Percentiles rank a stretch among this genome's conserved stretches.
phyloP scores from a whole-genome alignment of 169 alveolate species.

The Plasmodium knowlesi region DNA sequence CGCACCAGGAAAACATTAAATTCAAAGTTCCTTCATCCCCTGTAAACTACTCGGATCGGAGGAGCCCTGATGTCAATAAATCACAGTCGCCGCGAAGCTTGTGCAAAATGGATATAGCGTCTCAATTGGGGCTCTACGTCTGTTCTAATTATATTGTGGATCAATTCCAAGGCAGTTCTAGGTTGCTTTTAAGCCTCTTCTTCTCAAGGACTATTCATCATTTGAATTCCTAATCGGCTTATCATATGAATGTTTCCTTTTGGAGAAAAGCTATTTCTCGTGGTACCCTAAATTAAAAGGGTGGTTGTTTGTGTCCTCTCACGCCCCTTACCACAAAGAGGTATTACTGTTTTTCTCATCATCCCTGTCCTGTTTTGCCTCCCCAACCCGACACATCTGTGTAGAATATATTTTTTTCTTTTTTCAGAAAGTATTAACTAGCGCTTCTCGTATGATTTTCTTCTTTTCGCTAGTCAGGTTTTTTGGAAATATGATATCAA shows the following conservation, averaged over 20 bases:
- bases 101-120: not conserved
- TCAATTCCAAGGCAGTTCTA: no score
- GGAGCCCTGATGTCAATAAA: not conserved
- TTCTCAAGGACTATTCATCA: not conserved
- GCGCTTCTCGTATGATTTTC: constrained; percentile 77
- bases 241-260: not conserved
- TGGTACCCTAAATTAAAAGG: not conserved
- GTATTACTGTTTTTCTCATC: not conserved
- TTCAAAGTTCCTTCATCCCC: not conserved
- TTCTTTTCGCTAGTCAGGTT: constrained; percentile 86
- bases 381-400: not conserved
- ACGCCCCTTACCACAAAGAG: not conserved
- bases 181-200: not conserved
- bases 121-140: not conserved
- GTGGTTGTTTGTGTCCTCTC: not conserved
- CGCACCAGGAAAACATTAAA: not conserved
- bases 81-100: not conserved
- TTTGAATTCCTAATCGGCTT: not conserved
- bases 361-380: not conserved
- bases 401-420: not conserved
- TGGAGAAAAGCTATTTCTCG: not conserved
- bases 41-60: not conserved
- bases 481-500: constrained; percentile 88
- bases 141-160: no score
- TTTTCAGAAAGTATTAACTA: constrained; percentile 67